These are phyloP conservation scores for Rhizophagus sp. DNA, from an alignment of 192 early-diverging fungal species.

Conservation along the genomic window DNA sequence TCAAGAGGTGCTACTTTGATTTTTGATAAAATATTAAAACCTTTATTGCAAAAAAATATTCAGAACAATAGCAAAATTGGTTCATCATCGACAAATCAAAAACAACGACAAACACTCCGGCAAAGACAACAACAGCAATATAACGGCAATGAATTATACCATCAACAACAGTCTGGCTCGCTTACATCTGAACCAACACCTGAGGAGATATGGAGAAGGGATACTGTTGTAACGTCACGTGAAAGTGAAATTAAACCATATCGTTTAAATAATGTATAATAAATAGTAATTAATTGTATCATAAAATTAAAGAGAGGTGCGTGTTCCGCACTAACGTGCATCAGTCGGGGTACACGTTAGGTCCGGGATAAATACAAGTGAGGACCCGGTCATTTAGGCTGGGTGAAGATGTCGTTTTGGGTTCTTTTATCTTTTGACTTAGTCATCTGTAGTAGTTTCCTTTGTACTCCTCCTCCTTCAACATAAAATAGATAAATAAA, in stretches of 20 bases:
- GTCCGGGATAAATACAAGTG: too few species aligned
- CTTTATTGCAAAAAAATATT: conserved; percentile 14
- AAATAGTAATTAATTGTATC: too few species aligned
- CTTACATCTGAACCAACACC: neutral
- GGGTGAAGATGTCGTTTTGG: too few species aligned
- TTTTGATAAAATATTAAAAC: conserved; percentile 37
- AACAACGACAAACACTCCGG: neutral
- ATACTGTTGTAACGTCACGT: neutral
- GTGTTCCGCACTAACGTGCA: too few species aligned
- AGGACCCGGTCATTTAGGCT: too few species aligned
- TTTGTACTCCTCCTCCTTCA: too few species aligned
- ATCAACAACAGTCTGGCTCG: neutral
- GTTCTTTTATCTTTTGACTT: too few species aligned
- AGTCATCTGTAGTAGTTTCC: too few species aligned
- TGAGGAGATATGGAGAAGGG: conserved; percentile 23
- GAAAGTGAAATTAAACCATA: conserved; percentile 9
- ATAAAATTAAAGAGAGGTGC: too few species aligned
- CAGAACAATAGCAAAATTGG: neutral
- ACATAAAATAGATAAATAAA: too few species aligned
- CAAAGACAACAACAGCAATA: neutral
- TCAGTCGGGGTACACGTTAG: too few species aligned
- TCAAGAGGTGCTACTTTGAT: conserved; percentile 53
- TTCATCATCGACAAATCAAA: neutral
- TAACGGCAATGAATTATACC: neutral
- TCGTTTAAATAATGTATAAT: neutral